Base-by-base conservation (phyloP, 1,284 basidiomycete genomes). In the Moniliella sp. region DNA sequence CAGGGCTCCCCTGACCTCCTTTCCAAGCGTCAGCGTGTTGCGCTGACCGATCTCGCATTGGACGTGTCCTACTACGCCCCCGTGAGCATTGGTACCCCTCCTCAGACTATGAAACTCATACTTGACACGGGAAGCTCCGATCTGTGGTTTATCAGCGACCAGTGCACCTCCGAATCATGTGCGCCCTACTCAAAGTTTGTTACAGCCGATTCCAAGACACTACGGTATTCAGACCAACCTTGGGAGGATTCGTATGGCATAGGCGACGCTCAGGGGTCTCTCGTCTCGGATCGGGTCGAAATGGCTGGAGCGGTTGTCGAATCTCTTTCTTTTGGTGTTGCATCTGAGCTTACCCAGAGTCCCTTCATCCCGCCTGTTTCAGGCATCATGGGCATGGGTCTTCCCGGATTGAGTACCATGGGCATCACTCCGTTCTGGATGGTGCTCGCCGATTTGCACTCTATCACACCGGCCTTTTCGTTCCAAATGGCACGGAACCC, bases 241-340 rank as follows among this genome's bases (percentile, higher is more conserved):
- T 91, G 91, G 59, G 48, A 63, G 8, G 77, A 88, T 35, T 68
- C 69, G 2, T 94, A 93, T 47, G 84, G 82, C 17, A 75, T 71
- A 25, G 86, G 84, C 4, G 62, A 68, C 29, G 83, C 77, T 0
- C 53, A 64, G n/a, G 0, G 86, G 86, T n/a, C n/a, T n/a, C n/a
- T n/a, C n/a, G n/a, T n/a, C n/a, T n/a, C n/a, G n/a, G n/a, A n/a
- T n/a, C n/a, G n/a, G n/a, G n/a, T n/a, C n/a, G n/a, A n/a, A n/a
- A n/a, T n/a, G n/a, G n/a, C n/a, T n/a, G n/a, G n/a, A n/a, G n/a
- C n/a, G n/a, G n/a, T n/a, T n/a, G n/a, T n/a, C n/a, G n/a, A n/a
- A n/a, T n/a, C n/a, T n/a, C n/a, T n/a, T n/a, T n/a, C n/a, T n/a
- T n/a, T n/a, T n/a, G n/a, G n/a, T n/a, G n/a, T n/a, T n/a, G n/a